Base-by-base conservation (phyloP, 148 eudicot genomes). In the Fagopyrum homotropicum region DNA sequence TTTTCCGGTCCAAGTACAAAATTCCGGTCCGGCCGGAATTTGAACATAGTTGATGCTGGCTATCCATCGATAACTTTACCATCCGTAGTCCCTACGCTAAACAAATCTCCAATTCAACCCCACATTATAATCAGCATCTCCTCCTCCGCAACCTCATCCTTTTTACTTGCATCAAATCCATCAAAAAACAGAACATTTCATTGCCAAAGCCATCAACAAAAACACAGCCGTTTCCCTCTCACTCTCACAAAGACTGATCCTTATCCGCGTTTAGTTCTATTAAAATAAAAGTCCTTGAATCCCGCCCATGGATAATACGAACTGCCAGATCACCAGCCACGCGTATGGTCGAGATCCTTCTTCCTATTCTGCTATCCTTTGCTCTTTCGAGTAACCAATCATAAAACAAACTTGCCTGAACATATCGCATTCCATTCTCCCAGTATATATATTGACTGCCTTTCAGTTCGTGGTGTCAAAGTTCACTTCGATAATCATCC, bases 301-400 rank as follows among this genome's bases (percentile, higher is more conserved):
- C 40, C 56, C 52, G 56, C 74, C 52, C 26, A 3, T 4, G n/a
- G 56, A 22, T n/a, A 49, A 17, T 47, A 80, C 61, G 72, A 71
- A 72, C 84, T 75, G 17, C 56, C 5, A 2, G 57, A 59, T 45
- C 26, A 0, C 0, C 0, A 0, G 15, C 88, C 84, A 87, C 86
- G 87, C 81, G 88, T 61, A 82, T 77, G 64, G 0, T 12, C 54
- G 5, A 2, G 86, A 85, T 87, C 70, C 43, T 40, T 50, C 73
- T 10, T 1, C 47, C 54, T 69, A 54, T 66, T 52, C n/a, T 77
- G 80, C 84, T 78, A 88, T 89, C 88, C 86, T 45, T 0, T 26
- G 14, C 35, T 45, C 11, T 14, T 26, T n/a, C 22, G 44, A 48
- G 4, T 3, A 26, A 63, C 87, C 91, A 88, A 88, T 88, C 76